These are phyloP conservation scores for Akanthomyces uredinophilus DNA, from an alignment of 2,329 filamentous ascomycete species.

Conservation along the genomic window DNA sequence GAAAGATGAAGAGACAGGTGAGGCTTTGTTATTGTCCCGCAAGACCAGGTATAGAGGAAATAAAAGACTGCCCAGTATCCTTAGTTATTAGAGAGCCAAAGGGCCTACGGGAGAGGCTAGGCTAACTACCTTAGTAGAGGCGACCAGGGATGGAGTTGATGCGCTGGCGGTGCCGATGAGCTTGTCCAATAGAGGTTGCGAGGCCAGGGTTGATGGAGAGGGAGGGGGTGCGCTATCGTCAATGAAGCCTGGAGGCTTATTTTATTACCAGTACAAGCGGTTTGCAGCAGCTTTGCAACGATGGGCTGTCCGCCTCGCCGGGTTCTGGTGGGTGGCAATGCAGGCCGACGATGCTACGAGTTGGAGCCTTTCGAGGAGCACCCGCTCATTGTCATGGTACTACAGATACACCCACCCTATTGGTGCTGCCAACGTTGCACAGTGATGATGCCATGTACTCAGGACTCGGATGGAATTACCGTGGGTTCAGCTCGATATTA, in stretches of 20 bases:
- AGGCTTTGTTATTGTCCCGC: constrained; percentile 31
- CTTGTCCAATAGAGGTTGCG: constrained; percentile 31
- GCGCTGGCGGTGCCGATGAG: constrained; percentile 35
- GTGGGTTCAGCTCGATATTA: too few relatives aligned
- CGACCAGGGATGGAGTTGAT: constrained; percentile 26
- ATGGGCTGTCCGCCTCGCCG: too few relatives aligned
- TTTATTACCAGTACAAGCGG: background rate
- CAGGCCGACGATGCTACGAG: too few relatives aligned
- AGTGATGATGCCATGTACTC: too few relatives aligned
- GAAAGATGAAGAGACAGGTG: constrained; percentile 9
- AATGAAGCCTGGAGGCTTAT: too few relatives aligned
- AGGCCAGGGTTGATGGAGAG: constrained; percentile 19
- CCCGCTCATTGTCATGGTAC: background rate
- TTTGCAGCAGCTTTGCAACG: background rate
- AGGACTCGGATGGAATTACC: too few relatives aligned
- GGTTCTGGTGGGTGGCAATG: too few relatives aligned
- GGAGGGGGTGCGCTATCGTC: background rate
- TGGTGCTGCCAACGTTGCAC: background rate
- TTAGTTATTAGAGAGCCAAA: background rate
- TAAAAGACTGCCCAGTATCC: too few relatives aligned
- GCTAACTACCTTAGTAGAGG: too few relatives aligned
- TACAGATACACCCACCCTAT: background rate
- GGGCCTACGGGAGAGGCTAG: background rate
- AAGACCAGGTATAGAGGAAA: constrained; percentile 7
- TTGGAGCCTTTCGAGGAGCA: too few relatives aligned